Percentiles rank a stretch among this genome's conserved stretches.
These are phyloP conservation scores for Curvularia hawaiiensis DNA, from an alignment of 2,329 filamentous ascomycete species.

Conservation along the genomic window DNA sequence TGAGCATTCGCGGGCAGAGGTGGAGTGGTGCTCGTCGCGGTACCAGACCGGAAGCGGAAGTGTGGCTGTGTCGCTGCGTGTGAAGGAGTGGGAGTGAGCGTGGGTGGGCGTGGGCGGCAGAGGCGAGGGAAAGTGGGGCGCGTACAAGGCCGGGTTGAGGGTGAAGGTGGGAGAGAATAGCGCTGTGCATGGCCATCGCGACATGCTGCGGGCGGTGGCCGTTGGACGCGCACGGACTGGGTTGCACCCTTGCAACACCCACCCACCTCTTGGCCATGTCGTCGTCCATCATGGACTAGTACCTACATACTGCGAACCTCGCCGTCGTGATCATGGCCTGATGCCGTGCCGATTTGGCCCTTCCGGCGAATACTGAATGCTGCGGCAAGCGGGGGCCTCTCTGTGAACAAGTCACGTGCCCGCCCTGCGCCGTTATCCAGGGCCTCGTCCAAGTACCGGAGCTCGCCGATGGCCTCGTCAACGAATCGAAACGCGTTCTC, in stretches of 20 bases:
- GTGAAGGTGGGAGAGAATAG: constrained; percentile 10
- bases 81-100: not conserved
- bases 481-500: constrained; percentile 33
- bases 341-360: constrained; percentile 23
- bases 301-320: not conserved
- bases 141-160: constrained; percentile 7
- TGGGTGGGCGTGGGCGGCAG: constrained; percentile 13
- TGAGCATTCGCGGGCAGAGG: constrained; percentile 33
- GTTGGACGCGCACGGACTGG: constrained; percentile 12
- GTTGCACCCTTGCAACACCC: constrained; percentile 1
- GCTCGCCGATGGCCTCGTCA: constrained; percentile 41
- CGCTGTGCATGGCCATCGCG: constrained; percentile 12
- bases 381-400: constrained; percentile 16
- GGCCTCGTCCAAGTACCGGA: constrained; percentile 34
- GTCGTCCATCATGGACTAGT: no score
- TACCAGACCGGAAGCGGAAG: constrained; percentile 20
- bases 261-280: not conserved
- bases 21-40: constrained; percentile 20
- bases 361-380: constrained; percentile 14
- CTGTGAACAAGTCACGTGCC: constrained; percentile 32
- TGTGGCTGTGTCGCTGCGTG: constrained; percentile 20
- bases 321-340: constrained; percentile 26
- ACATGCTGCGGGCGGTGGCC: constrained; percentile 13
- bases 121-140: constrained; percentile 22
- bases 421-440: constrained; percentile 21